Conservation (phyloP, 805 yeast species). For the Cyberlindnera suaveolens region DNA sequence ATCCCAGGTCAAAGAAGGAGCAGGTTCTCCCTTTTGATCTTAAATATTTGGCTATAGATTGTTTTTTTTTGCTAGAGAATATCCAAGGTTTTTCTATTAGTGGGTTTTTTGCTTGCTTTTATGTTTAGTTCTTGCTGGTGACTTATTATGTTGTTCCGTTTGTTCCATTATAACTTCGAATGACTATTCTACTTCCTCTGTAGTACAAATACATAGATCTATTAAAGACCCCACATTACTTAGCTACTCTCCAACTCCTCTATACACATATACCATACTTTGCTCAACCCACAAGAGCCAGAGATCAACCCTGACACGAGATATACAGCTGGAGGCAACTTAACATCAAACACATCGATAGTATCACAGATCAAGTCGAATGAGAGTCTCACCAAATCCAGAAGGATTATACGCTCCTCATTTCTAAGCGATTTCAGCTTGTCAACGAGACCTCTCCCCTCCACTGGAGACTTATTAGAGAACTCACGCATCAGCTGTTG, state of each 20-base stretch:
- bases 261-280: constrained; percentile 20
- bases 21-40: neutral
- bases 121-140: too few species aligned
- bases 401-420: constrained; percentile 29
- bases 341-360: constrained; percentile 37
- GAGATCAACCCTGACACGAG: constrained; percentile 17
- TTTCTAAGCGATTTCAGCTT: constrained; percentile 30
- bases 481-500: constrained; percentile 27
- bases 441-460: constrained; percentile 5
- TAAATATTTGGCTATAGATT: neutral
- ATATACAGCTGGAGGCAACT: constrained; percentile 19
- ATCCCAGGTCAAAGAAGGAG: neutral
- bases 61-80: neutral
- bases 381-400: constrained; percentile 36
- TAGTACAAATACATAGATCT: too few species aligned
- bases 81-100: too few species aligned
- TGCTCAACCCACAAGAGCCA: constrained; percentile 20
- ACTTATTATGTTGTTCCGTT: too few species aligned
- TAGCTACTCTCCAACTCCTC: constrained; percentile 9
- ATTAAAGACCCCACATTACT: too few species aligned
- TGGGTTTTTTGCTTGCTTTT: too few species aligned
- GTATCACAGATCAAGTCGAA: constrained; percentile 46
- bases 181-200: too few species aligned
- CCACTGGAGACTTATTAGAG: constrained; percentile 15
- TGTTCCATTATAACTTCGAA: too few species aligned